Base-by-base conservation (phyloP, 108 stramenopile species). In the Phaeodactylum tricornutum region DNA sequence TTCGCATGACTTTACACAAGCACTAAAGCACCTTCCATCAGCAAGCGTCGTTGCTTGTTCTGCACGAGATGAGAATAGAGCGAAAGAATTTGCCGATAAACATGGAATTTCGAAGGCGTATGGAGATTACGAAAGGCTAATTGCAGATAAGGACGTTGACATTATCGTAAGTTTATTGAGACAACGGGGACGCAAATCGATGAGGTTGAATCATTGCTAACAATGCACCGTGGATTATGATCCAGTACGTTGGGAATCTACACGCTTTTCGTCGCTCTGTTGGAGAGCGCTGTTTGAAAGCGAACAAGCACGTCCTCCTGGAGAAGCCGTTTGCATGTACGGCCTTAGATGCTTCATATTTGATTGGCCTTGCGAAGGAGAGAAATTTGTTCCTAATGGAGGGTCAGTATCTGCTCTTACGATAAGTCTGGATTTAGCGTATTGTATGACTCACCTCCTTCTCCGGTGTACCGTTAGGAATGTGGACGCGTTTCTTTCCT, bases 401-500 rank as follows among this genome's bases (percentile, higher is more conserved):
- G 47, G n/a, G n/a, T n/a, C n/a, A n/a, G n/a, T n/a, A n/a, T n/a
- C n/a, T n/a, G n/a, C n/a, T n/a, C 17, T 14, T 7, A 43, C 17
- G n/a, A 43, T 17, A 16, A 17, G 41, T 7, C 41, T 43, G 32
- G 16, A 16, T 23, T 32, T 16, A 11, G 33, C 33, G 11, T 11
- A 34, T 34, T 8, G 33, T 34, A 11, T 11, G 8, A 11, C 8
- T 34, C 12, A 34, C 12, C 12, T 34, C 12, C 8, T 34, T 34
- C 12, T 3, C 47, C n/a, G n/a, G n/a, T n/a, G n/a, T n/a, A n/a
- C n/a, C n/a, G n/a, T n/a, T n/a, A n/a, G 88, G 88, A 6, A 84
- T 91, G 84, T 91, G 88, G 88, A 88, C 84, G 2, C 54, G 90
- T 38, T 92, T 92, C 58, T 92, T 92, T 32, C 90, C 90, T 2